phyloP scores from a whole-genome alignment of 139 green algal species.

The Micractinium sp. region DNA sequence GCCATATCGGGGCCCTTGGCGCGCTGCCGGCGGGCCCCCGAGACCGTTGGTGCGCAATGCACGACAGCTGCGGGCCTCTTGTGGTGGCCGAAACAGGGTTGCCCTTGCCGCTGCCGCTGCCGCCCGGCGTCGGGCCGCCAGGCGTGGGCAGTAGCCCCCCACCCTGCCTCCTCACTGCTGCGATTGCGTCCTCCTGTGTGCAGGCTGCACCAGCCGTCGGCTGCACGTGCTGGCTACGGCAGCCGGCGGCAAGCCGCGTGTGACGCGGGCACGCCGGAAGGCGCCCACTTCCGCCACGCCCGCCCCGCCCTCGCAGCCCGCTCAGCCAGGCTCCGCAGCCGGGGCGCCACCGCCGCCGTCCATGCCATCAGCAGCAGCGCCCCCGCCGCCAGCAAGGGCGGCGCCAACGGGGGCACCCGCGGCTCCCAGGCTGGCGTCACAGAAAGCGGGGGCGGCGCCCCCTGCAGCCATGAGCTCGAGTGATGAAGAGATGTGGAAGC shows the following conservation, averaged over 20 bases:
- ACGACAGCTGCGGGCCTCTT: too few relatives aligned
- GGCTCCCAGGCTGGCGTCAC: background rate
- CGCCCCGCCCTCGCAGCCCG: too few relatives aligned
- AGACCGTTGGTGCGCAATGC: too few relatives aligned
- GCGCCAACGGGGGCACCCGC: background rate
- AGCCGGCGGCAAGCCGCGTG: background rate
- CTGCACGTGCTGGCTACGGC: background rate
- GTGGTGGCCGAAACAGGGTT: too few relatives aligned
- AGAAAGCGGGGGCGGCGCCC: too few relatives aligned
- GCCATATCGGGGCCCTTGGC: too few relatives aligned
- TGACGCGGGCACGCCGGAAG: background rate
- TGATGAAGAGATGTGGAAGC: slow-evolving; percentile 57
- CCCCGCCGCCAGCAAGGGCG: background rate
- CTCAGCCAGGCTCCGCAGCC: background rate
- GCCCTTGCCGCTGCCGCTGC: too few relatives aligned
- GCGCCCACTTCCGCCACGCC: background rate
- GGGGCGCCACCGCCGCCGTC: background rate
- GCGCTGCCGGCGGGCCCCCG: too few relatives aligned
- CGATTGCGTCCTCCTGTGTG: background rate
- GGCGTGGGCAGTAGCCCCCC: background rate
- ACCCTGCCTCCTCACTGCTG: background rate
- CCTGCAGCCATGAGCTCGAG: background rate
- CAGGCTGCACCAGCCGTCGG: background rate
- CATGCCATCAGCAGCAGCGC: background rate
- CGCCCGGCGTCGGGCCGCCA: too few relatives aligned